Conservation (phyloP, 164 flowering plant genomes). For the Hamamelis virginiana region DNA sequence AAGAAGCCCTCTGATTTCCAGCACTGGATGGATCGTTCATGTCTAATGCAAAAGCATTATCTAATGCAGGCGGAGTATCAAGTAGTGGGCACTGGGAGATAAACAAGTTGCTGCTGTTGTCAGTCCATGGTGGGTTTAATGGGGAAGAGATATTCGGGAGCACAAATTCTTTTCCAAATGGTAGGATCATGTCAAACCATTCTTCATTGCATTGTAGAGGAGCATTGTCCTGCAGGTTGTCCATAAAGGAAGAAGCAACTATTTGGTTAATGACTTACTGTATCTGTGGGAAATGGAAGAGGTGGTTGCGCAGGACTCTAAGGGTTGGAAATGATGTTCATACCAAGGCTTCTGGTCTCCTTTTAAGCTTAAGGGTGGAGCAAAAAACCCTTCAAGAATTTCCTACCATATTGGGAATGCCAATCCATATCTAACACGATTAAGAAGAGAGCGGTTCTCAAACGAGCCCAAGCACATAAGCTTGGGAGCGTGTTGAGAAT, state of each 20-base stretch:
- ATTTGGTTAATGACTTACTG: neutral
- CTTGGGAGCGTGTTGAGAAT: neutral
- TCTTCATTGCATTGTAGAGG: neutral
- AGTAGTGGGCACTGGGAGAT: neutral
- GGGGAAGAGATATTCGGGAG: no score
- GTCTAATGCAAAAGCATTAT: neutral
- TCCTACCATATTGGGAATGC: neutral
- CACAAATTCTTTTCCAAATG: neutral
- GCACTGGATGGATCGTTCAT: neutral
- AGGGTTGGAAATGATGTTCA: neutral
- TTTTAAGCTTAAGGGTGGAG: neutral
- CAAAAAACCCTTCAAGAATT: neutral
- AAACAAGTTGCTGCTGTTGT: no score
- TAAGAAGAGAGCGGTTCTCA: conserved; percentile 1
- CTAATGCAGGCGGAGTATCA: neutral
- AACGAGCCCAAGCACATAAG: neutral
- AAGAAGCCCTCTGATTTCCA: neutral
- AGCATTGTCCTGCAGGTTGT: neutral
- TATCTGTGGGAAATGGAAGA: neutral
- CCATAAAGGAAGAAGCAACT: neutral
- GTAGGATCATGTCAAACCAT: neutral
- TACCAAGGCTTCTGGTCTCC: neutral
- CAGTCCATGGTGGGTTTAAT: no score
- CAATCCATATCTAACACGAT: neutral
- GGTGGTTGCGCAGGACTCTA: neutral